These are phyloP conservation scores for Murraya koenigii DNA, from an alignment of 345 rosid genomes.

Conservation along the genomic window DNA sequence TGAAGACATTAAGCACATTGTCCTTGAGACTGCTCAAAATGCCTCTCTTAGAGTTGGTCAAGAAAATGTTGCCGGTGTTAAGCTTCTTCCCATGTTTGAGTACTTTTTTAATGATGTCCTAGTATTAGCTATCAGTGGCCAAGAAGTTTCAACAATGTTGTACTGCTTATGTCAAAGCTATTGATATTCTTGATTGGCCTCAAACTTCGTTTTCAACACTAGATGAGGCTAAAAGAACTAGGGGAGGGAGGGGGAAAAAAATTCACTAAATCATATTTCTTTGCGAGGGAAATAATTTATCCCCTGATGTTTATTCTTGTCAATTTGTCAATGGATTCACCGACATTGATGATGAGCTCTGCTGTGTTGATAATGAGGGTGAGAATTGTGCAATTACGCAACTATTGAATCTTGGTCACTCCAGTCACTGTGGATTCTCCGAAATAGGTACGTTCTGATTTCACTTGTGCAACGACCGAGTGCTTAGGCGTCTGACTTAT, in stretches of 20 bases:
- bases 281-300: neutral
- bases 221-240: too few species aligned
- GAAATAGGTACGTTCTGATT: neutral
- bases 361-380: neutral
- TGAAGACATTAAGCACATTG: constrained; percentile 70
- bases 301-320: neutral
- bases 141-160: constrained; percentile 84
- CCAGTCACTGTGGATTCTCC: neutral
- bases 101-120: constrained; percentile 77
- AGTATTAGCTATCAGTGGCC: constrained; percentile 91
- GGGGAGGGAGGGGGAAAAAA: neutral
- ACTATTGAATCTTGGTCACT: neutral
- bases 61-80: constrained; percentile 84
- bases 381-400: neutral
- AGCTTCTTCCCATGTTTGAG: constrained; percentile 82
- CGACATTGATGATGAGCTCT: neutral
- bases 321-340: too few species aligned
- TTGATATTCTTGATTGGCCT: constrained; percentile 75
- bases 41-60: constrained; percentile 71
- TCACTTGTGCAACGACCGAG: neutral
- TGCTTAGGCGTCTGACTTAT: neutral
- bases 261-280: neutral
- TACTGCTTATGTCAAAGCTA: constrained; percentile 77
- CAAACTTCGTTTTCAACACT: too few species aligned
- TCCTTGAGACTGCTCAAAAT: constrained; percentile 72